phyloP scores from a whole-genome alignment of 495 filamentous ascomycete species.

The Parachaetomium inaequale region DNA sequence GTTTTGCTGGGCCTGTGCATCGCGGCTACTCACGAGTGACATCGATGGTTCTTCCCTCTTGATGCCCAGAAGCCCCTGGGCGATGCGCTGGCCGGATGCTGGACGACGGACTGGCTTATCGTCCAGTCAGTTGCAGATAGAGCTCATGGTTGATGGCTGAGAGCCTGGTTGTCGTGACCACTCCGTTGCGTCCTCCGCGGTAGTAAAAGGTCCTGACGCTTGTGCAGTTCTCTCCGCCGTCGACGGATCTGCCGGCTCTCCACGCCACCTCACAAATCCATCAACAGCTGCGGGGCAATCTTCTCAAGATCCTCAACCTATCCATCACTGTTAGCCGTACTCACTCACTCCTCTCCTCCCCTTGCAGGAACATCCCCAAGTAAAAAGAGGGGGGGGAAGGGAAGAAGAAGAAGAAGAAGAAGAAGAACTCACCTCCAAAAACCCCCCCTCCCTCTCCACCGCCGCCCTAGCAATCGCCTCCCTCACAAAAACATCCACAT shows the following conservation, averaged over 20 bases:
- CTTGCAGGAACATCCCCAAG: too few relatives aligned
- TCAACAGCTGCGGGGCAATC: conserved; percentile 77
- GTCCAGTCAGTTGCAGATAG: not conserved
- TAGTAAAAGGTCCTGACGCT: not conserved
- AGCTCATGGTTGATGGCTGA: not conserved
- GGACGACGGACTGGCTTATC: too few relatives aligned
- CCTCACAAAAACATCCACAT: conserved; percentile 87
- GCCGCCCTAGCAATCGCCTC: conserved; percentile 84
- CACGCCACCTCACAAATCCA: conserved; percentile 64
- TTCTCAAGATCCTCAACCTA: conserved; percentile 86
- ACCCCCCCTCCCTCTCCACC: conserved; percentile 62
- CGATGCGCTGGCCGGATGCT: too few relatives aligned
- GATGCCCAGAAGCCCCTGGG: too few relatives aligned
- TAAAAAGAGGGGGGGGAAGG: too few relatives aligned
- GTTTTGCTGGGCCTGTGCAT: too few relatives aligned
- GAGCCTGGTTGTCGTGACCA: too few relatives aligned
- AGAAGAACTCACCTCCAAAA: conserved; percentile 64
- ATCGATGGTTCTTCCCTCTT: too few relatives aligned
- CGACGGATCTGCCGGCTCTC: not conserved
- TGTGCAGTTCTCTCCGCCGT: too few relatives aligned
- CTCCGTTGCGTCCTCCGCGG: not conserved
- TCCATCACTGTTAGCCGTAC: conserved; percentile 9
- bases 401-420: not conserved
- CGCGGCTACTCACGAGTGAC: too few relatives aligned
- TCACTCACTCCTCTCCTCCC: too few relatives aligned